Conservation (phyloP, 2,329 filamentous ascomycete genomes). For the Lanzia echinophila region DNA sequence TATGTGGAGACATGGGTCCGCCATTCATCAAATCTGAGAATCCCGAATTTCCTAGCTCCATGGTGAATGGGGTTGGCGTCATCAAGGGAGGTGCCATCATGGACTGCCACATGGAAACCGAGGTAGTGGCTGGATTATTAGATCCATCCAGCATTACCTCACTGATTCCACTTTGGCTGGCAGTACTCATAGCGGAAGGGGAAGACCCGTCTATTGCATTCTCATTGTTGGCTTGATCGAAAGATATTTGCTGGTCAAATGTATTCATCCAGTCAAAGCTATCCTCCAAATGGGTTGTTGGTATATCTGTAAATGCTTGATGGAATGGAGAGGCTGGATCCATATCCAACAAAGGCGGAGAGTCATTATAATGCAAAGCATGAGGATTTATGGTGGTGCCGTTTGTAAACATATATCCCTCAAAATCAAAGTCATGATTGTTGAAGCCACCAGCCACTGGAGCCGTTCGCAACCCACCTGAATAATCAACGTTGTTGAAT, state of each 20-base stretch:
- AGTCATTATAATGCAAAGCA: slow-evolving; percentile 77
- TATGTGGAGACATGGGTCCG: slow-evolving; percentile 64
- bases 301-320: slow-evolving; percentile 50
- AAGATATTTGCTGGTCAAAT: slow-evolving; percentile 61
- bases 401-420: slow-evolving; percentile 34
- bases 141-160: slow-evolving; percentile 85
- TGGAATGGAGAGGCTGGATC: slow-evolving; percentile 57
- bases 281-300: slow-evolving; percentile 59
- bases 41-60: slow-evolving; percentile 67
- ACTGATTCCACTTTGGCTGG: slow-evolving; percentile 84
- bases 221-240: slow-evolving; percentile 65
- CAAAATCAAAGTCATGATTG: slow-evolving; percentile 67
- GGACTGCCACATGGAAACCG: slow-evolving; percentile 59
- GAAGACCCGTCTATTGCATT: slow-evolving; percentile 87
- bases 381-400: slow-evolving; percentile 67
- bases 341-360: slow-evolving; percentile 59
- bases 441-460: slow-evolving; percentile 59
- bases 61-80: slow-evolving; percentile 58
- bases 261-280: slow-evolving; percentile 73
- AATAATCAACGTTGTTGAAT: slow-evolving; percentile 57
- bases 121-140: slow-evolving; percentile 51
- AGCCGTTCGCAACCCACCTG: slow-evolving; percentile 69
- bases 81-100: slow-evolving; percentile 64
- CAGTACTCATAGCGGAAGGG: slow-evolving; percentile 90
- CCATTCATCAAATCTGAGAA: slow-evolving; percentile 72